Evolutionary conservation across 352 stramenopile genomes (phyloP).

Genomic region (Phytophthora vignae): DNA sequence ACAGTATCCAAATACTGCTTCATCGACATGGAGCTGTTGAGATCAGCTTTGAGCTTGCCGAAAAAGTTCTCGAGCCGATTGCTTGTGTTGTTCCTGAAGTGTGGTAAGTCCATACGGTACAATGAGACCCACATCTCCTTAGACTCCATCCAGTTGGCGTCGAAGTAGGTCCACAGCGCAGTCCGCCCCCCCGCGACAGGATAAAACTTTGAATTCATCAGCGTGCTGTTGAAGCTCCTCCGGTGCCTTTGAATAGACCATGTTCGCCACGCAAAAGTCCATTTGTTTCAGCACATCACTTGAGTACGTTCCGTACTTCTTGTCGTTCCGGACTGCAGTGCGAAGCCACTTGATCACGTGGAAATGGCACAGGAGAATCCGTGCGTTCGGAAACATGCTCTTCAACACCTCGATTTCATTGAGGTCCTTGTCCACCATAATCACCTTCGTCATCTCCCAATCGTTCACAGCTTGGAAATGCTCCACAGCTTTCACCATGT

Average conservation of each 20-base stretch:
- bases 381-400: background rate
- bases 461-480: constrained; percentile 12
- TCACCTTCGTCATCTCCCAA: constrained; percentile 1
- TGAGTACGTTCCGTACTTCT: constrained; percentile 10
- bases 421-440: constrained; percentile 16
- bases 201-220: constrained; percentile 9
- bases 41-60: constrained; percentile 7
- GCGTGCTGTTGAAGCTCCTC: constrained; percentile 2
- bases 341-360: constrained; percentile 12
- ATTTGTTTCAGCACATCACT: constrained; percentile 8
- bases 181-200: background rate
- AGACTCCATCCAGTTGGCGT: background rate
- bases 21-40: background rate
- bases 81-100: constrained; percentile 21
- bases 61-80: constrained; percentile 12
- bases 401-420: constrained; percentile 15
- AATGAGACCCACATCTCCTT: constrained; percentile 9
- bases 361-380: constrained; percentile 4
- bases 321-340: background rate
- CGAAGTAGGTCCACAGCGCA: background rate
- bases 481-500: constrained; percentile 7
- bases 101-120: background rate
- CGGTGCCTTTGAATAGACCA: constrained; percentile 3
- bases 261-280: constrained; percentile 9
- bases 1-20: background rate